phyloP scores from a whole-genome alignment of 495 filamentous ascomycete genomes.

The Podospora sp. region DNA sequence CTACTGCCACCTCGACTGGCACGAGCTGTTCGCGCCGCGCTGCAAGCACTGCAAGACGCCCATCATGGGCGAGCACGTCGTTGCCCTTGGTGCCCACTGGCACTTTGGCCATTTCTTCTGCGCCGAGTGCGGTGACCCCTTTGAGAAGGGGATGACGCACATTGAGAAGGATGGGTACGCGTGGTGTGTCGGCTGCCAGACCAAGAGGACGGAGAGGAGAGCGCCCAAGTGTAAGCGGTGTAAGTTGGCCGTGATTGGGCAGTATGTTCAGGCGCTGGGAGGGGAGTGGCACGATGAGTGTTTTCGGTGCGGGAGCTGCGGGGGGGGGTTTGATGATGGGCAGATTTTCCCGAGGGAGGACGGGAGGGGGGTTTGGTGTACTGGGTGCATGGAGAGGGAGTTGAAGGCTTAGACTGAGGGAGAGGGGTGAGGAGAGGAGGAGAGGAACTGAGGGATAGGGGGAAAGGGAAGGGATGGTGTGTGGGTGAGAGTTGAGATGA shows the following conservation, averaged over 20 bases:
- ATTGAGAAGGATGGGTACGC: constrained; percentile 99
- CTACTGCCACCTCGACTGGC: constrained; percentile 98
- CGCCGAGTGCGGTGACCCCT: constrained; percentile 97
- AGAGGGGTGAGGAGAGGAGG: too few relatives aligned
- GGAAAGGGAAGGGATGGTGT: constrained; percentile 20
- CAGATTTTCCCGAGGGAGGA: constrained; percentile 54
- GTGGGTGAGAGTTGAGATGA: neutral
- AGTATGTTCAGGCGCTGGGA: constrained; percentile 83
- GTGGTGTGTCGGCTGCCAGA: constrained; percentile 94
- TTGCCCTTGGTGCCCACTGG: constrained; percentile 92
- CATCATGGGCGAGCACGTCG: constrained; percentile 94
- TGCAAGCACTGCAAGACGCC: constrained; percentile 97
- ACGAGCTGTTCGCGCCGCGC: constrained; percentile 88
- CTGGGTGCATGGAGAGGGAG: constrained; percentile 51
- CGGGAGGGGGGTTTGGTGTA: constrained; percentile 52
- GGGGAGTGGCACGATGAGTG: constrained; percentile 93
- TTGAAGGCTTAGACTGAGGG: constrained; percentile 47
- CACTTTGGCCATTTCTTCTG: constrained; percentile 99
- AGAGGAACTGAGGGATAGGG: neutral
- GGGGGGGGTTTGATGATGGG: constrained; percentile 56
- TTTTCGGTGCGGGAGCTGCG: constrained; percentile 72
- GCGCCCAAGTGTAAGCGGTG: constrained; percentile 87
- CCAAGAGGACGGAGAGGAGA: constrained; percentile 71
- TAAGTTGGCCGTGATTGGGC: constrained; percentile 78
- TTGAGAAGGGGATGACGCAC: constrained; percentile 78